A percentile compares a stretch with the other conserved stretches of the same genome.
Evolutionary conservation across 2,329 filamentous ascomycete species (phyloP).

Genomic region (Colletotrichum lupini): DNA sequence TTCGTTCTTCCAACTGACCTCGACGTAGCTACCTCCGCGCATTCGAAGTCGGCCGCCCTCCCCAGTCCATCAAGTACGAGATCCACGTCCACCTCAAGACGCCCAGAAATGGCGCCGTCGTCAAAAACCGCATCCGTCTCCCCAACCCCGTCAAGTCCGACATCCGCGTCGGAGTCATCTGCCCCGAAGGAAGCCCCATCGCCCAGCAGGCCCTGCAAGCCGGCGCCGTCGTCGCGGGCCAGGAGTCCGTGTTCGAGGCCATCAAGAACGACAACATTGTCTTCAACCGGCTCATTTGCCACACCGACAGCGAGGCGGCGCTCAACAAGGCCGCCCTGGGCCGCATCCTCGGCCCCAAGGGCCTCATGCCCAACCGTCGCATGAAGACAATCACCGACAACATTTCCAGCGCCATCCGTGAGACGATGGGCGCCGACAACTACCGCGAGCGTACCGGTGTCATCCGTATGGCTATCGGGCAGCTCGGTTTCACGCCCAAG

Average conservation of each 20-base stretch:
- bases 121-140: conserved; percentile 88
- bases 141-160: conserved; percentile 92
- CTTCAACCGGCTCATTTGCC: conserved; percentile 91
- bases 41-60: conserved; percentile 86
- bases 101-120: conserved; percentile 84
- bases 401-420: conserved; percentile 78
- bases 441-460: conserved; percentile 90
- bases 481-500: conserved; percentile 88
- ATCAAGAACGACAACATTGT: conserved; percentile 80
- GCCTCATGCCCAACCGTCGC: conserved; percentile 92
- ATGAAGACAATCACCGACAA: conserved; percentile 89
- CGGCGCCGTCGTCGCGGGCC: conserved; percentile 86
- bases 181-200: conserved; percentile 80
- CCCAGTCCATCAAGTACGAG: conserved; percentile 85
- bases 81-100: conserved; percentile 85
- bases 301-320: conserved; percentile 79
- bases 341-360: conserved; percentile 85
- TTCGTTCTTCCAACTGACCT: conserved; percentile 21
- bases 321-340: conserved; percentile 86
- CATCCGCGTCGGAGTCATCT: conserved; percentile 89
- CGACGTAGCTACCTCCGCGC: conserved; percentile 85
- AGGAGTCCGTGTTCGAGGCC: conserved; percentile 85
- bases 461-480: conserved; percentile 89
- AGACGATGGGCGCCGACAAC: conserved; percentile 84
- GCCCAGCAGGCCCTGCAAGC: conserved; percentile 79